phyloP scores from a whole-genome alignment of 2,329 filamentous ascomycete species.

The Colletotrichum higginsianum region DNA sequence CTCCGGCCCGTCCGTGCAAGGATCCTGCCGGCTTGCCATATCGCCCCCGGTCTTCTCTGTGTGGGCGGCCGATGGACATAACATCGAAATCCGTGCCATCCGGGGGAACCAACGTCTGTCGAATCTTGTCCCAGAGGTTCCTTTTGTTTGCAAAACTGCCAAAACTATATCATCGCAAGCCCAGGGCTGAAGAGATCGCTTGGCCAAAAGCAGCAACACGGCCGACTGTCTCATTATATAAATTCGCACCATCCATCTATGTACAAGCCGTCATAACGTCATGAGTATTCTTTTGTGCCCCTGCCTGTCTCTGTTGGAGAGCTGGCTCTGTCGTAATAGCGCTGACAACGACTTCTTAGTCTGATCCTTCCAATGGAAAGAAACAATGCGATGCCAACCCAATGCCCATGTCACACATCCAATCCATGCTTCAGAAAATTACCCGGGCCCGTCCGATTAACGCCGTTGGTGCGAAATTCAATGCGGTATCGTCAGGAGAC shows the following conservation, averaged over 20 bases:
- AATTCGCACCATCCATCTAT: slow-evolving; percentile 29
- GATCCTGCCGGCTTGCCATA: background rate
- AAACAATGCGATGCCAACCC: slow-evolving; percentile 35
- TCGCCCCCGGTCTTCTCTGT: background rate
- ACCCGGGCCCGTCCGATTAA: slow-evolving; percentile 4
- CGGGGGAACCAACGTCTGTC: background rate
- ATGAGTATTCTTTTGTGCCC: slow-evolving; percentile 8
- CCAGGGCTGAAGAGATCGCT: too few species aligned
- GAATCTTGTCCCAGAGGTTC: background rate
- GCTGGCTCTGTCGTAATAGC: slow-evolving; percentile 12
- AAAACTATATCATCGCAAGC: background rate
- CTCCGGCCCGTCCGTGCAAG: background rate
- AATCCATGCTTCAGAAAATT: slow-evolving; percentile 36
- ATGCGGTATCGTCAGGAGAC: background rate
- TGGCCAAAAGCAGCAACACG: background rate
- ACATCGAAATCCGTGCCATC: background rate
- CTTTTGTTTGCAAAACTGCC: background rate
- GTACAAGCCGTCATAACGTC: slow-evolving; percentile 33
- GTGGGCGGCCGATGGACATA: background rate
- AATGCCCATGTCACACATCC: slow-evolving; percentile 32
- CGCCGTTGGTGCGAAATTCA: slow-evolving; percentile 1
- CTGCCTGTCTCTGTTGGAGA: background rate
- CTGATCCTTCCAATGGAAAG: slow-evolving; percentile 15
- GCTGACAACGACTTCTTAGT: slow-evolving; percentile 15
- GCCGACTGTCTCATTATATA: slow-evolving; percentile 1